Evolutionary conservation across 192 early-diverging fungal genomes (phyloP), one percentile per base, ranked within the genome.

Genomic region (Podila epicladia): DNA sequence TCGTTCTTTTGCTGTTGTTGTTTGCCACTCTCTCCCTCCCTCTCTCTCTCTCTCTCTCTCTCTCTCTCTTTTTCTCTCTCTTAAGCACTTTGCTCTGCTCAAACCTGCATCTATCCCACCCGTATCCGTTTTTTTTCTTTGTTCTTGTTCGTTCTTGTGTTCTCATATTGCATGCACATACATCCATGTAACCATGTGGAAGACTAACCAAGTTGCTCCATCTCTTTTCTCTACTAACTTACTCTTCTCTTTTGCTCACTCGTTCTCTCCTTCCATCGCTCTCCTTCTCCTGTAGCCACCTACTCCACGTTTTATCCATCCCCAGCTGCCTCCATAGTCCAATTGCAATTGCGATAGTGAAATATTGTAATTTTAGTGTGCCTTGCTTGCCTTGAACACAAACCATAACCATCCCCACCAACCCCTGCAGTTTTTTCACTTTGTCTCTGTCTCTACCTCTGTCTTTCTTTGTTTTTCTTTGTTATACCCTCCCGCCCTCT

Each of bases 201-300:
- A 58, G 41, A 28, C 38, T 15, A 26, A 19, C n/a, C 63, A 11
- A 65, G 24, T 45, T 19, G 17, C n/a, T 63, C 35, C 41, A 50
- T 69, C 45, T 28, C 51, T 51, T 48, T 11, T 61, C 49, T 37
- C n/a, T n/a, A n/a, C n/a, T n/a, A n/a, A n/a, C n/a, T n/a, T n/a
- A n/a, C n/a, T n/a, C 53, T 50, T 62, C 8, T 24, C 29, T 50
- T 35, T 41, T 19, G 2, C 57, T 33, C 24, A 5, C 31, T 37
- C 31, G 22, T 72, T 26, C 20, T 38, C 50, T 24, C 38, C 58
- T 41, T n/a, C 51, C 1, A 4, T 37, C 35, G 9, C 35, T 58
- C 58, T 60, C 38, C 33, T 19, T 19, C 64, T 17, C 58, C 22
- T 68, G 33, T 41, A 13, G 17, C 17, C 53, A 22, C 22, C 57